Conservation (phyloP, 2,329 filamentous ascomycete species). For the Atkinsonella texensis region DNA sequence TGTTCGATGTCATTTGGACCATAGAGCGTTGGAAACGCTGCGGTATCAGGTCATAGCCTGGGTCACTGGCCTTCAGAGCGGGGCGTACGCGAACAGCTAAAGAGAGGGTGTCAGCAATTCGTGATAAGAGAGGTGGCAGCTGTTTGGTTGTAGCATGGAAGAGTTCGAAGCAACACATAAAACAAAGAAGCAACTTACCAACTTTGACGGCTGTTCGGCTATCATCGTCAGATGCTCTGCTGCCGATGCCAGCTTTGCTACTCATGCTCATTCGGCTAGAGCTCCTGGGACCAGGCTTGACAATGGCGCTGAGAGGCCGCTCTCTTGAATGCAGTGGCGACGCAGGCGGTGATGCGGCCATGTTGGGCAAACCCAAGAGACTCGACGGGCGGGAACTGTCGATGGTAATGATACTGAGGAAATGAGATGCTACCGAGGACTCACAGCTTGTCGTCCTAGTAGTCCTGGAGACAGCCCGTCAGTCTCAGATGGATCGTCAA, state of each 20-base stretch:
- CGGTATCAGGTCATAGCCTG: constrained; percentile 88
- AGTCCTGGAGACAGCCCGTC: constrained; percentile 1
- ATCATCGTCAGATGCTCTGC: constrained; percentile 82
- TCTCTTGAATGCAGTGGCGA: constrained; percentile 47
- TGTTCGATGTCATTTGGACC: constrained; percentile 78
- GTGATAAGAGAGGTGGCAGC: background rate
- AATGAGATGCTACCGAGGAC: background rate
- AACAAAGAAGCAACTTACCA: constrained; percentile 44
- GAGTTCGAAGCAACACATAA: background rate
- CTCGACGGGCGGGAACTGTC: background rate
- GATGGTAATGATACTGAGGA: constrained; percentile 1
- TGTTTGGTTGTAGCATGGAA: no score
- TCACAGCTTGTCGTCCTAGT: background rate
- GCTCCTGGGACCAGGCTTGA: constrained; percentile 60
- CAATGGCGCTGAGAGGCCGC: constrained; percentile 71
- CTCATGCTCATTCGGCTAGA: constrained; percentile 77
- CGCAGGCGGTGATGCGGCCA: constrained; percentile 59
- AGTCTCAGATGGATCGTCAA: constrained; percentile 2
- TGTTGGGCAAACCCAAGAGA: constrained; percentile 20
- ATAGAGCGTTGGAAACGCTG: constrained; percentile 90
- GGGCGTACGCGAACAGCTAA: constrained; percentile 87
- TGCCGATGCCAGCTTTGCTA: constrained; percentile 64
- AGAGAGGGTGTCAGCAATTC: constrained; percentile 1
- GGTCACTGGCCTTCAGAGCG: constrained; percentile 69
- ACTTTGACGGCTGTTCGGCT: constrained; percentile 89